phyloP scores from a whole-genome alignment of 2,329 filamentous ascomycete genomes.

The Tympanopsis confertula region DNA sequence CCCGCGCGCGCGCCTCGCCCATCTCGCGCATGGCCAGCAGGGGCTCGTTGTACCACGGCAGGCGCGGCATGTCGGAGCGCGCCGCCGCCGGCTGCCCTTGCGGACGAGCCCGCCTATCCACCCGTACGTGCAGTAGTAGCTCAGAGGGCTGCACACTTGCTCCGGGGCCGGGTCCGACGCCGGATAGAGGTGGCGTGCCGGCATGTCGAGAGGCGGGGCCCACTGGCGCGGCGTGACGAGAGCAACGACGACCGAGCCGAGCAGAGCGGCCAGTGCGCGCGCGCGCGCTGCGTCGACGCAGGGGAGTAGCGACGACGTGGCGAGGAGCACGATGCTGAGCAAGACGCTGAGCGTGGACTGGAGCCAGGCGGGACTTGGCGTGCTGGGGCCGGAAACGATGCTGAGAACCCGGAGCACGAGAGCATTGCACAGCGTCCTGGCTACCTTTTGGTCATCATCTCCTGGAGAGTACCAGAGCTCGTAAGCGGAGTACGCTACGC shows the following conservation, averaged over 20 bases:
- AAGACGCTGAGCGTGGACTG: conserved; percentile 33
- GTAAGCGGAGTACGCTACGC: no score
- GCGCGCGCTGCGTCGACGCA: conserved; percentile 24
- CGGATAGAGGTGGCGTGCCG: conserved; percentile 5
- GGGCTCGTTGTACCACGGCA: conserved; percentile 45
- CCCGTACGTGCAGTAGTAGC: conserved; percentile 36
- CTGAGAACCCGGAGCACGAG: no score
- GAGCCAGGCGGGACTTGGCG: conserved; percentile 30
- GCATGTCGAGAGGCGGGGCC: conserved; percentile 24
- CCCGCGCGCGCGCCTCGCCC: conserved; percentile 27
- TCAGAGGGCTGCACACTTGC: conserved; percentile 40
- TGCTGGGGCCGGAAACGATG: no score
- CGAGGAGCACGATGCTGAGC: conserved; percentile 21
- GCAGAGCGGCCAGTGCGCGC: conserved; percentile 21
- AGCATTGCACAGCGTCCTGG: no score
- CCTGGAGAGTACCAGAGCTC: no score
- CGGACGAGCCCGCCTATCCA: conserved; percentile 37
- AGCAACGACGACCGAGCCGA: conserved; percentile 24
- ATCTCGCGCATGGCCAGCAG: conserved; percentile 30
- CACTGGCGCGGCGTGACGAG: conserved; percentile 35
- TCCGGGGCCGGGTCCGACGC: conserved; percentile 30
- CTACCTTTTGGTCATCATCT: no score
- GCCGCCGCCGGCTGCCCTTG: conserved; percentile 29
- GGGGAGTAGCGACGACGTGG: conserved; percentile 25
- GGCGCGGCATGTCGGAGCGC: conserved; percentile 31